These are phyloP conservation scores for Leptographium flavum DNA, from an alignment of 2,329 filamentous ascomycete genomes.

Conservation along the genomic window DNA sequence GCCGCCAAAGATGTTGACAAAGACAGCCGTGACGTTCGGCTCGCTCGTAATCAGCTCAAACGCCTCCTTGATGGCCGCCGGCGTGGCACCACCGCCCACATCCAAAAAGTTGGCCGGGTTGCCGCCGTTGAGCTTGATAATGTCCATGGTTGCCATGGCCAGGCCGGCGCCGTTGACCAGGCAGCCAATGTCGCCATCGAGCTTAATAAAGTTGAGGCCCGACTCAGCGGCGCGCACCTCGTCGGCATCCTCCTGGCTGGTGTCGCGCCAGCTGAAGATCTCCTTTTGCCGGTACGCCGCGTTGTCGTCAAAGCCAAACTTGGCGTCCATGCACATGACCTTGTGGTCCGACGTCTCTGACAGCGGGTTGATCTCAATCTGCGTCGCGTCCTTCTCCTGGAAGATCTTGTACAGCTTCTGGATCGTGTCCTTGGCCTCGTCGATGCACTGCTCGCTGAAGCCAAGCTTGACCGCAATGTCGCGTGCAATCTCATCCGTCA, in stretches of 20 bases:
- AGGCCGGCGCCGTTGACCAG: constrained; percentile 97
- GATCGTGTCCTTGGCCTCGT: constrained; percentile 89
- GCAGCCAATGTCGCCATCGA: constrained; percentile 98
- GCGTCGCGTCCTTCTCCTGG: constrained; percentile 93
- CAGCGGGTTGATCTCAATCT: constrained; percentile 99
- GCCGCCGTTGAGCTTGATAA: constrained; percentile 98
- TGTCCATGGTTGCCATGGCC: constrained; percentile 99
- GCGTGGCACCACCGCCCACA: constrained; percentile 93
- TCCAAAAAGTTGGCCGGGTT: constrained; percentile 97
- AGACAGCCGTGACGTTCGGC: constrained; percentile 95
- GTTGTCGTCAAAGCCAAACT: constrained; percentile 98
- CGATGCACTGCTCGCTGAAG: constrained; percentile 95
- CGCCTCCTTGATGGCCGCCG: constrained; percentile 89
- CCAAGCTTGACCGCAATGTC: constrained; percentile 84
- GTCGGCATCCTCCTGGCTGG: constrained; percentile 89
- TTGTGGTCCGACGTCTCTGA: constrained; percentile 97
- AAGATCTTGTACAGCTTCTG: constrained; percentile 99
- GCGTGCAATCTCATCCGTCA: constrained; percentile 87
- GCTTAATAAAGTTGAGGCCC: constrained; percentile 99
- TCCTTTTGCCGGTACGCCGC: constrained; percentile 98
- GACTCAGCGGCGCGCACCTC: constrained; percentile 94
- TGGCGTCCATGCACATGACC: constrained; percentile 98
- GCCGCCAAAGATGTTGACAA: constrained; percentile 99
- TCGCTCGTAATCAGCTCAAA: constrained; percentile 99
- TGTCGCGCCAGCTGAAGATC: constrained; percentile 85